Base-by-base conservation (phyloP, 257 asterid genomes). In the Capsicum pubescens region DNA sequence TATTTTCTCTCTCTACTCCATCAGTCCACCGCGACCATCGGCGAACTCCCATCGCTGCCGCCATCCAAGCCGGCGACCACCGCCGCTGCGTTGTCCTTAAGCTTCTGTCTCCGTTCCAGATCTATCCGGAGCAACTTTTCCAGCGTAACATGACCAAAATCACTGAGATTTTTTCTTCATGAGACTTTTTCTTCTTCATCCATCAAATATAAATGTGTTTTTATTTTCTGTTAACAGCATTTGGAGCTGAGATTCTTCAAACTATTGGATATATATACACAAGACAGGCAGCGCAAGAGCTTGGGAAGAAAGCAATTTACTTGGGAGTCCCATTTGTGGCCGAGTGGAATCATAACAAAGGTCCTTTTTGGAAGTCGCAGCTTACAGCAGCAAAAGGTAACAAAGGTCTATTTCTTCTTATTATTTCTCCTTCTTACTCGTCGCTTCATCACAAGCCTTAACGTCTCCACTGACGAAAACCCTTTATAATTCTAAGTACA, bases 341-440 rank as follows among this genome's bases (percentile, higher is more conserved):
- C 3, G 98, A 94, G 88, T 94, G 98, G 97, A 95, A 93, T 80
- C 95, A 97, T 5, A 94, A 88, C 77, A 93, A 93, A 89, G 98
- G 98, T 0, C 97, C 93, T 56, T 90, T 91, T 71, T 93, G 97
- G 97, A 94, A 94, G 82, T 92, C 98, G 67, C 97, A 93, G 79
- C 82, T 94, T 1, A 94, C 97, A 32, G 98, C 98, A 80, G 97
- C 97, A 39, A 92, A 93, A 91, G 97, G 98, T 93, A n/a, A n/a
- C n/a, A n/a, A n/a, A n/a, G 52, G 19, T 1, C 21, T 6, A 11
- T 6, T 48, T 48, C 57, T 9, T 71, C 52, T 42, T 36, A 57
- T 42, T n/a, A n/a, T n/a, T 36, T 9, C 16, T 71, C 69, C 69
- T 79, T 21, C 11, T 76, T 76, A 61, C 42, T 35, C 17, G 35